phyloP scores from a whole-genome alignment of 2,329 filamentous ascomycete species.

The Harringtonia lauricola region DNA sequence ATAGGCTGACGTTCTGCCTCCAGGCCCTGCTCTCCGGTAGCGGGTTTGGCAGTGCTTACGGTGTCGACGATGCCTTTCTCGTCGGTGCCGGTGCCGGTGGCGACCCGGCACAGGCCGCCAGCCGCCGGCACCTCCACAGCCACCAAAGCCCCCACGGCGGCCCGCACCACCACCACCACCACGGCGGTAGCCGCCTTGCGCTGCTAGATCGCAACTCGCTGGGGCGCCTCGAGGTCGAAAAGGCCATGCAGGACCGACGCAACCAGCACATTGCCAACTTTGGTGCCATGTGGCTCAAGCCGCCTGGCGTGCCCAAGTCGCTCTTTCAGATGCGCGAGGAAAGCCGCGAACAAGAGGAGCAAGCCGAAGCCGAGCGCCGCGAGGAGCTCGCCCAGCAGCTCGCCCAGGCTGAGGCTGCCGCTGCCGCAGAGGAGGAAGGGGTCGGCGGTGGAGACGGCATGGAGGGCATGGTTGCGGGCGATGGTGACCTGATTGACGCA shows the following conservation, averaged over 20 bases:
- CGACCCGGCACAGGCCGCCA: constrained; percentile 11
- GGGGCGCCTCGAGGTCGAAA: constrained; percentile 61
- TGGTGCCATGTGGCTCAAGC: constrained; percentile 81
- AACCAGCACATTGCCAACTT: constrained; percentile 78
- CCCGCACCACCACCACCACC: constrained; percentile 3
- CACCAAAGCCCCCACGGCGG: constrained; percentile 4
- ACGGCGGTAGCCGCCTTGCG: constrained; percentile 16
- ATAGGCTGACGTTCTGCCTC: not conserved
- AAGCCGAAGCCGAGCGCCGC: constrained; percentile 60
- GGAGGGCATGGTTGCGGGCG: constrained; percentile 22
- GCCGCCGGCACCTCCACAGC: constrained; percentile 16
- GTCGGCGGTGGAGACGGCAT: constrained; percentile 26
- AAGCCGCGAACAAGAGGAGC: constrained; percentile 76
- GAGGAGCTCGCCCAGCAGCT: constrained; percentile 65
- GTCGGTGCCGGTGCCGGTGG: constrained; percentile 17
- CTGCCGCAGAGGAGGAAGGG: constrained; percentile 35
- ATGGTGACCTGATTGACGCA: constrained; percentile 24
- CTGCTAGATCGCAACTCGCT: constrained; percentile 50
- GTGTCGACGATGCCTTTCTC: constrained; percentile 12
- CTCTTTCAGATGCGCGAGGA: constrained; percentile 86
- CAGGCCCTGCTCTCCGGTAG: constrained; percentile 4
- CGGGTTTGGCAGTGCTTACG: constrained; percentile 8
- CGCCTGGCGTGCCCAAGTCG: constrained; percentile 80
- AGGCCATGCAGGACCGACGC: constrained; percentile 63
- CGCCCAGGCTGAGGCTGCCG: constrained; percentile 48